phyloP scores from a whole-genome alignment of 352 stramenopile species.

The Globisporangium carolinianum region DNA sequence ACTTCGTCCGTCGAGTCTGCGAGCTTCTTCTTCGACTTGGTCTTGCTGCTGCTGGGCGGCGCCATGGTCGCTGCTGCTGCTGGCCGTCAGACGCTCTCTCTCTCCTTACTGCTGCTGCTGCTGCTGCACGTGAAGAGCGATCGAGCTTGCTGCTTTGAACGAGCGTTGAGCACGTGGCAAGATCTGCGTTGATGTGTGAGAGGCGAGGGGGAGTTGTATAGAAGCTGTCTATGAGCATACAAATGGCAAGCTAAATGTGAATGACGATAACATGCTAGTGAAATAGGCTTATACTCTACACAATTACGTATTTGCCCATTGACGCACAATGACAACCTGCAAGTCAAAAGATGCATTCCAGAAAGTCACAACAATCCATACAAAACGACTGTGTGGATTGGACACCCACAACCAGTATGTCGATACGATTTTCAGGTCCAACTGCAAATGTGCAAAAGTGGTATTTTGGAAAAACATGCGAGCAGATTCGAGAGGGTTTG shows the following conservation, averaged over 20 bases:
- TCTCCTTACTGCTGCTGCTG: too few relatives aligned
- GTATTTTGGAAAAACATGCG: background rate
- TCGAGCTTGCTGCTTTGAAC: background rate
- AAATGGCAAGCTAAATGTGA: too few relatives aligned
- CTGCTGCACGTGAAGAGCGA: background rate
- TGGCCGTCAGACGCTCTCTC: background rate
- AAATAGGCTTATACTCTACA: too few relatives aligned
- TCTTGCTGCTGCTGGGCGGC: slow-evolving; percentile 17
- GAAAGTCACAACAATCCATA: too few relatives aligned
- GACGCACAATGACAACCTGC: too few relatives aligned
- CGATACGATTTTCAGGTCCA: background rate
- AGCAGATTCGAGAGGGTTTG: background rate
- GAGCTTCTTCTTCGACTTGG: slow-evolving; percentile 49
- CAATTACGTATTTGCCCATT: too few relatives aligned
- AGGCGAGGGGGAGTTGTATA: background rate
- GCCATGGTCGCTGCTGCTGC: slow-evolving; percentile 18
- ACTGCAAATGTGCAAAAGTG: background rate
- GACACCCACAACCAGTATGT: too few relatives aligned
- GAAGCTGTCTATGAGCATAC: too few relatives aligned
- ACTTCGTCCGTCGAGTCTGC: slow-evolving; percentile 15
- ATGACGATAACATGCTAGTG: too few relatives aligned
- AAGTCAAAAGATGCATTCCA: too few relatives aligned
- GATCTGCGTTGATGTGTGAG: background rate
- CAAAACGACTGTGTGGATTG: too few relatives aligned
- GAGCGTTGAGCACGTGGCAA: slow-evolving; percentile 6